Base-by-base conservation (phyloP, 805 yeast species). In the Debaryomyces hansenii region DNA sequence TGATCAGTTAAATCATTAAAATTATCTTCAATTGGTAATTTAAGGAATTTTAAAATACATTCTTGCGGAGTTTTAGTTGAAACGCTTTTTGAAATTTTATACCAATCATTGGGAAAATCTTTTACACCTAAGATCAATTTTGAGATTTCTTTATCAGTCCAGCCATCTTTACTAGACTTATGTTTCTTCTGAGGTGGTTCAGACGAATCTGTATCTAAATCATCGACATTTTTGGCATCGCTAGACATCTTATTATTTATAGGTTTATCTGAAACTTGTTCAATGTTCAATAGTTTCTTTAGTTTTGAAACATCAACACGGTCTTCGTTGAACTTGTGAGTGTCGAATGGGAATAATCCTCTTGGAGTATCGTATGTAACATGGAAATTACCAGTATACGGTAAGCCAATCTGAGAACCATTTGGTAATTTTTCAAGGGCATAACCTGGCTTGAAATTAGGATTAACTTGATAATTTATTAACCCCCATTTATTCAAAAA, bases 401-500 rank as follows among this genome's bases (percentile, higher is more conserved):
- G 91, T 38, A 89, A 86, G 8, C 74, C 74, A 20, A 69, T 74
- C 59, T 60, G 68, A 20, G 61, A 58, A 1, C 76, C 77, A 50
- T 70, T 69, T 9, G 75, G 71, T 34, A 70, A 51, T 47, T 70
- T 71, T 46, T 83, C 87, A 14, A 84, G 75, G 2, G 75, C 72
- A 42, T 81, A 74, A 20, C 77, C 77, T 3, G 95, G 94, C 51
- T 84, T 79, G 44, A 83, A 74, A 51, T 82, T 87, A 1, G 91
- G 88, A 60, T 85, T 87, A 2, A 91, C 95, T 65, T 91, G 97
- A 64, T 91, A 91, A 66, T 91, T 91, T 44, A 91, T 88, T 42
- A 91, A 72, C 0, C 97, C 97, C 97, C 97, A 91, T 63, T 86
- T 87, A 55, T 83, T 88, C 47, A 91, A 70, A 60, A 91, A 90